Base-by-base conservation (phyloP, 164 flowering plant genomes). In the Magnolia officinalis region DNA sequence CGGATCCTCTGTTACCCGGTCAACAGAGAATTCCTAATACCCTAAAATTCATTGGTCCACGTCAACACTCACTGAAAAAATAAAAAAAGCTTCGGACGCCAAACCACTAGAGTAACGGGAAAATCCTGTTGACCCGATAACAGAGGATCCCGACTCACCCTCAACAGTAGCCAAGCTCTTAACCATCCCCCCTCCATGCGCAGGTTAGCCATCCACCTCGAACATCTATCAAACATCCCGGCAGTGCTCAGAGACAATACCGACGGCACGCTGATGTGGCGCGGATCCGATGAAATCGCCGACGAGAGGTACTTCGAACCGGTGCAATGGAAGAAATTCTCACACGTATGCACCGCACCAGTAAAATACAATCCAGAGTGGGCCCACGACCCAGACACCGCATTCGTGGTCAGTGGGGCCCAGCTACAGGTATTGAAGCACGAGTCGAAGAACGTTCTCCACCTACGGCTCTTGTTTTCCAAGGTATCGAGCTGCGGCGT, bases 121-220 rank as follows among this genome's bases (percentile, higher is more conserved):
- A n/a, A n/a, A n/a, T n/a, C n/a, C n/a, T n/a, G n/a, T n/a, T n/a
- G n/a, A n/a, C n/a, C n/a, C n/a, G n/a, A n/a, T n/a, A n/a, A n/a
- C n/a, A n/a, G n/a, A n/a, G n/a, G n/a, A n/a, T n/a, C n/a, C n/a
- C n/a, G n/a, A n/a, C n/a, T n/a, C n/a, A n/a, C 45, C 4, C 4
- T 37, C 45, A 37, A 37, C 6, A 37, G 45, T 37, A 5, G 45
- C 45, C 6, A 37, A 29, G 68, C 10, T 65, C 37, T 65, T 5
- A 65, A 65, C 29, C 13, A 5, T 50, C 50, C 23, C 58, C 58
- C 8, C 6, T 8, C 26, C 19, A 19, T 52, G 26, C n/a, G 37
- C 89, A 92, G 95, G 87, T 77, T 92, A 79, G 97, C 90, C 45
- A 83, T 92, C 37, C 98, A 95, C 79, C 87, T 91, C 14, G 90